A percentile compares a stretch with the other conserved stretches of the same genome.
Evolutionary conservation across 176 grass and related monocot genomes (phyloP).

Genomic region (Sorghum bicolor): DNA sequence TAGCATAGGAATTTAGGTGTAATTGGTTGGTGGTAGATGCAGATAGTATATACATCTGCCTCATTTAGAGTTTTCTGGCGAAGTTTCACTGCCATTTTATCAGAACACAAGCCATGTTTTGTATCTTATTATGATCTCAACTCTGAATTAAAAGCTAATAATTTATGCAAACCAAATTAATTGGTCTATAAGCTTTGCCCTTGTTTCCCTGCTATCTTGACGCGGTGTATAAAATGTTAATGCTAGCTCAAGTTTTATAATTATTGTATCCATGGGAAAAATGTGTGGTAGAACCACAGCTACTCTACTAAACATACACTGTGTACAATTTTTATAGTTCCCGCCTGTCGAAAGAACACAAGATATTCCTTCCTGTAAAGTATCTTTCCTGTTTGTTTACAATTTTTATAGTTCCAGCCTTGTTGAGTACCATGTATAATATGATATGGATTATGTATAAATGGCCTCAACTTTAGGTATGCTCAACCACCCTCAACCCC

Average conservation of each 20-base stretch:
- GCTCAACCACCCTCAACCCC: no score
- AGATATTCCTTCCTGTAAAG: background rate
- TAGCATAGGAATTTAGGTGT: background rate
- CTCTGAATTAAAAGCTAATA: background rate
- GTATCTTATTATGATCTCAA: background rate
- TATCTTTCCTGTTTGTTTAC: background rate
- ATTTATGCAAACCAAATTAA: background rate
- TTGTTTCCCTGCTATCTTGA: background rate
- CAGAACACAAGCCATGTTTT: background rate
- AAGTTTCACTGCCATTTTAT: background rate
- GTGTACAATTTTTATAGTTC: background rate
- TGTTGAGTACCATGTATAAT: background rate
- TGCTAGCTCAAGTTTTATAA: background rate
- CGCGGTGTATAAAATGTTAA: background rate
- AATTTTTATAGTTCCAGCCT: no score
- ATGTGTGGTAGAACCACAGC: background rate
- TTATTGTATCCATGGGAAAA: background rate
- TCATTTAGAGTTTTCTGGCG: background rate
- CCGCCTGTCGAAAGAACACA: background rate
- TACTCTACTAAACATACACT: background rate
- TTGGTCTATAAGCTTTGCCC: background rate
- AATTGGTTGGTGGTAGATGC: background rate
- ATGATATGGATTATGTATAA: no score
- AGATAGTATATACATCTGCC: background rate
- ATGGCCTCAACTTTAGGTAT: no score